A percentile compares a stretch with the other conserved stretches of the same genome.
Conservation (phyloP, 176 grass and related monocot genomes). For the Phyllostachys edulis region DNA sequence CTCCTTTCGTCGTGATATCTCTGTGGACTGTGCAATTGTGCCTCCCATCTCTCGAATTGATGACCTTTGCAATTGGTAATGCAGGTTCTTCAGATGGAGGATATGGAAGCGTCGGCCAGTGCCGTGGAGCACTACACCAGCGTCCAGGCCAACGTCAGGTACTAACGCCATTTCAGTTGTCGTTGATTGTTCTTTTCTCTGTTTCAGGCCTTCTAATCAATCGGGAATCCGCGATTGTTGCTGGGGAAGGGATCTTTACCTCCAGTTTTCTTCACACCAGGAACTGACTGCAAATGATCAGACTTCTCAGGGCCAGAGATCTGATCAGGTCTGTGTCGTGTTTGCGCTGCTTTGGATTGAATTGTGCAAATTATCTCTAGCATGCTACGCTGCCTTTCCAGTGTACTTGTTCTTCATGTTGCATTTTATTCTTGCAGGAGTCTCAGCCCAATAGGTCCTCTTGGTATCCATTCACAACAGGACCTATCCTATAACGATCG, state of each 20-base stretch:
- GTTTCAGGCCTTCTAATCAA: no score
- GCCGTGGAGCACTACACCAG: slow-evolving; percentile 47
- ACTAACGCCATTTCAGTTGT: background rate
- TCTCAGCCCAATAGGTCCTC: background rate
- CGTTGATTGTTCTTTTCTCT: no score
- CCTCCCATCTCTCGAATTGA: background rate
- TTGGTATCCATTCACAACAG: slow-evolving; percentile 59
- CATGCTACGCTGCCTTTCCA: background rate
- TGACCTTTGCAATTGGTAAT: background rate
- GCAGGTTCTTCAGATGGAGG: slow-evolving; percentile 64
- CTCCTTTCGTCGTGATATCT: no score
- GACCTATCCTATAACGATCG: slow-evolving; percentile 64
- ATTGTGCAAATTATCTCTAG: background rate
- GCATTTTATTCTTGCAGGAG: slow-evolving; percentile 38
- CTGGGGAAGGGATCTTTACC: slow-evolving; percentile 59
- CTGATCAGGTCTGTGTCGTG: slow-evolving; percentile 40
- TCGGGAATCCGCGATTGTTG: background rate
- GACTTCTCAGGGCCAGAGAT: slow-evolving; percentile 50
- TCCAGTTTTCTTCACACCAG: slow-evolving; percentile 66
- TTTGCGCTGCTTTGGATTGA: background rate
- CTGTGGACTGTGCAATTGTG: no score
- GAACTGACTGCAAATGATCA: slow-evolving; percentile 55
- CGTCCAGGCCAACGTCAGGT: slow-evolving; percentile 51
- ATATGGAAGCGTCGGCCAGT: slow-evolving; percentile 46
- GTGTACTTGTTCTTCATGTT: slow-evolving; percentile 14